Evolutionary conservation across 2,329 filamentous ascomycete genomes (phyloP).

Genomic region (Metarhizium brunneum): DNA sequence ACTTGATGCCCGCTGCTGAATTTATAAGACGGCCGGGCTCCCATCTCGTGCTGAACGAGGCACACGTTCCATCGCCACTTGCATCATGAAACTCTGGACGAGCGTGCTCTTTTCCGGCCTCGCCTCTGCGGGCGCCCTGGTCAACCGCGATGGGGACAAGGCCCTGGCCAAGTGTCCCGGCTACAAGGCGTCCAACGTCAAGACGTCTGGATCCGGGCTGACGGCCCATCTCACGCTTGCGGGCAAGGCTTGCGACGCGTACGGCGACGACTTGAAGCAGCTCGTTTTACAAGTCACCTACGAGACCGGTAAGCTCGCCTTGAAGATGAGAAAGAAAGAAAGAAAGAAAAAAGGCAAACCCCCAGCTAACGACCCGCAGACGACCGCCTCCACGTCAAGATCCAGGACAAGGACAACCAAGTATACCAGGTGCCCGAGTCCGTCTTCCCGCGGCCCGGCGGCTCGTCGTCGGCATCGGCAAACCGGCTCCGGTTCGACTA

Average conservation of each 20-base stretch:
- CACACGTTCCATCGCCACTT: no score
- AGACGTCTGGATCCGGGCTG: slow-evolving; percentile 42
- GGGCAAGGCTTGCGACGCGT: slow-evolving; percentile 64
- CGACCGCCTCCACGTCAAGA: slow-evolving; percentile 63
- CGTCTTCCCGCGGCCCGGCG: slow-evolving; percentile 48
- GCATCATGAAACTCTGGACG: slow-evolving; percentile 12
- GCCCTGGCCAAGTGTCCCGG: slow-evolving; percentile 49
- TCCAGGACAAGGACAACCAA: slow-evolving; percentile 58
- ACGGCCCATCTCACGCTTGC: slow-evolving; percentile 63
- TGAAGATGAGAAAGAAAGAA: no score
- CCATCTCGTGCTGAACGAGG: no score
- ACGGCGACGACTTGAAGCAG: slow-evolving; percentile 63
- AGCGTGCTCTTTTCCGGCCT: slow-evolving; percentile 11
- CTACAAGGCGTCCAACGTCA: slow-evolving; percentile 55
- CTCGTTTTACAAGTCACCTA: slow-evolving; percentile 53
- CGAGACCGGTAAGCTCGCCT: slow-evolving; percentile 15
- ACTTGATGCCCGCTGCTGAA: neutral
- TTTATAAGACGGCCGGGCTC: neutral
- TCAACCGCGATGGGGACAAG: slow-evolving; percentile 1
- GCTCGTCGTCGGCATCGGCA: slow-evolving; percentile 11
- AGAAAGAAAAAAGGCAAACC: no score
- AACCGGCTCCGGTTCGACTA: slow-evolving; percentile 39
- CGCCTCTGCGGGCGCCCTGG: slow-evolving; percentile 10
- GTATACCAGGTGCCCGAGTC: slow-evolving; percentile 68
- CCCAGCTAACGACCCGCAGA: slow-evolving; percentile 27